A percentile compares a stretch with the other conserved stretches of the same genome.
Evolutionary conservation across 2,329 filamentous ascomycete genomes (phyloP).

Genomic region (Xylaria sp.): DNA sequence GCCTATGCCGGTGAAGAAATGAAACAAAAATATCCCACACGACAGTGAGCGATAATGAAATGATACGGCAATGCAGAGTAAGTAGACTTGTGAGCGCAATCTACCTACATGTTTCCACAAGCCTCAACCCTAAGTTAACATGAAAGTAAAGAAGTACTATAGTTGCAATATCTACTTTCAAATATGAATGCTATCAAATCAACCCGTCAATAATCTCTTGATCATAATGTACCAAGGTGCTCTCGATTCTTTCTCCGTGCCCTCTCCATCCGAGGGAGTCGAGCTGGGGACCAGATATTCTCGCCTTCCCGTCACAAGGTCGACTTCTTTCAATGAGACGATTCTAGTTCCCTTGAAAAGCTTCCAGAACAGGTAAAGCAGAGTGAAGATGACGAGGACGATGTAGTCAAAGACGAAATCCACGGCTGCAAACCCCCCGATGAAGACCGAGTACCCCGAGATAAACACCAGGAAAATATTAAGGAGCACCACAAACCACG

Average conservation of each 20-base stretch:
- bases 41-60: background rate
- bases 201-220: constrained; percentile 33
- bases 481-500: constrained; percentile 46
- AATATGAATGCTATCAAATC: background rate
- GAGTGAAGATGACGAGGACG: constrained; percentile 44
- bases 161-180: background rate
- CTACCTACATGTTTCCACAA: background rate
- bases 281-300: constrained; percentile 30
- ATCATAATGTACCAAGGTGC: constrained; percentile 32
- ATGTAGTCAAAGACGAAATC: constrained; percentile 48
- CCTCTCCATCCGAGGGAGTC: constrained; percentile 16
- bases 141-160: background rate
- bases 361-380: constrained; percentile 47
- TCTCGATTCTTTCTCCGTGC: constrained; percentile 16
- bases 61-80: background rate
- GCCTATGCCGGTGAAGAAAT: background rate
- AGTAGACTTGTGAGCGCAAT: background rate
- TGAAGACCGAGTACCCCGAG: constrained; percentile 47
- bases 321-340: constrained; percentile 38
- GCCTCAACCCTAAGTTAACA: background rate
- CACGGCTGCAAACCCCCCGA: constrained; percentile 44
- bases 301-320: constrained; percentile 45
- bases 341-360: constrained; percentile 45
- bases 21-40: background rate
- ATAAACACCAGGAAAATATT: constrained; percentile 48